phyloP scores from a whole-genome alignment of 177 flowering plant genomes.

The Tripterygium wilfordii region DNA sequence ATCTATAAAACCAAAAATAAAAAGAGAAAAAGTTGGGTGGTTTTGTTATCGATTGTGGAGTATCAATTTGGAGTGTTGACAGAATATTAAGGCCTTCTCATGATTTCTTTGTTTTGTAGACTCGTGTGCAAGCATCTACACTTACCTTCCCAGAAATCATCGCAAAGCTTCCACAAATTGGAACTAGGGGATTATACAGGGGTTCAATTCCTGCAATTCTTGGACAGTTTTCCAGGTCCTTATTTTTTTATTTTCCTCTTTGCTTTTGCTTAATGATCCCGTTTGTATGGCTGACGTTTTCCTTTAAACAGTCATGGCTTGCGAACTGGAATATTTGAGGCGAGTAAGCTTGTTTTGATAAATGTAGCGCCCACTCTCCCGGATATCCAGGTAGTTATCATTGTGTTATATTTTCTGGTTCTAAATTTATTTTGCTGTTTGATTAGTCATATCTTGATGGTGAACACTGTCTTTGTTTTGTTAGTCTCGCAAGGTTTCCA shows the following conservation, averaged over 20 bases:
- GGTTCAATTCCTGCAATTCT: constrained; percentile 92
- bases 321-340: constrained; percentile 98
- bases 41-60: too few relatives aligned
- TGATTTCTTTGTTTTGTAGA: constrained; percentile 38
- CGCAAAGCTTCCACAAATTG: constrained; percentile 80
- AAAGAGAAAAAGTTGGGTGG: too few relatives aligned
- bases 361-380: constrained; percentile 84
- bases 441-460: too few relatives aligned
- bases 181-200: constrained; percentile 74
- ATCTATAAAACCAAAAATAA: too few relatives aligned
- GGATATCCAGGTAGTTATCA: constrained; percentile 67
- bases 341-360: constrained; percentile 69
- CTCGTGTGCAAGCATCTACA: constrained; percentile 97
- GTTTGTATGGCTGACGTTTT: constrained; percentile 5
- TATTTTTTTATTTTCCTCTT: background rate
- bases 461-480: too few relatives aligned
- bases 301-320: constrained; percentile 75
- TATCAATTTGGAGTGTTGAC: background rate
- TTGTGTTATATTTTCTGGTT: background rate
- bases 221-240: constrained; percentile 96
- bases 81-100: constrained; percentile 3
- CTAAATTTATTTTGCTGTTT: background rate
- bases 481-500: too few relatives aligned
- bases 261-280: constrained; percentile 4
- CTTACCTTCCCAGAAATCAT: constrained; percentile 76